Evolutionary conservation across 1,284 basidiomycete species (phyloP).

Genomic region (Phaffia rhodozyma): DNA sequence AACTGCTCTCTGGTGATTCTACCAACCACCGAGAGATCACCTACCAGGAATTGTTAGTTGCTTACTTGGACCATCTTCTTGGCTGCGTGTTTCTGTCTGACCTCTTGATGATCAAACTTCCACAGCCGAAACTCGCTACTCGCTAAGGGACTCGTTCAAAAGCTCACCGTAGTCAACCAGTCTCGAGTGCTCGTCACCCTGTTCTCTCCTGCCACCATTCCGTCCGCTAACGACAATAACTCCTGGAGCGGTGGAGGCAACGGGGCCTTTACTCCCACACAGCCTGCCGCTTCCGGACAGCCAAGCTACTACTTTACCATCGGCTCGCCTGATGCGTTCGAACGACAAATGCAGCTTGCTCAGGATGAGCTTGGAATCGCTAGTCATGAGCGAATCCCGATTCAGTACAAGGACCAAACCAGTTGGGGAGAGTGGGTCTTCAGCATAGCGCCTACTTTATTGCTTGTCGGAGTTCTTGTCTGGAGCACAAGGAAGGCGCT

Average conservation of each 20-base stretch:
- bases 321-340: constrained; percentile 93
- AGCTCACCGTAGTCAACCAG: constrained; percentile 84
- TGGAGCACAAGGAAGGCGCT: constrained; percentile 45
- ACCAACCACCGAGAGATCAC: constrained; percentile 65
- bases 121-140: constrained; percentile 73
- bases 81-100: neutral
- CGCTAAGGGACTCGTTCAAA: constrained; percentile 91
- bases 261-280: constrained; percentile 16
- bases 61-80: no score
- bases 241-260: constrained; percentile 16
- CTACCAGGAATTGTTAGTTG: constrained; percentile 78
- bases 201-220: constrained; percentile 21
- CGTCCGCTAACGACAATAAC: constrained; percentile 4
- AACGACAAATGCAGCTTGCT: constrained; percentile 84
- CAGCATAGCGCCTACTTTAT: constrained; percentile 86
- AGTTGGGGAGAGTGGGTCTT: constrained; percentile 69
- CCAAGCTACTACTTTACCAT: constrained; percentile 83
- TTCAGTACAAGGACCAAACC: constrained; percentile 92
- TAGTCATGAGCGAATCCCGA: constrained; percentile 83
- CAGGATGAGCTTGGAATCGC: constrained; percentile 88
- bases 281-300: constrained; percentile 27
- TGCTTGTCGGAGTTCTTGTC: constrained; percentile 79
- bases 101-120: no score
- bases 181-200: constrained; percentile 76
- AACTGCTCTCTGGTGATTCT: neutral